Base-by-base conservation (phyloP, 2,329 filamentous ascomycete species). In the Colletotrichum melonis region DNA sequence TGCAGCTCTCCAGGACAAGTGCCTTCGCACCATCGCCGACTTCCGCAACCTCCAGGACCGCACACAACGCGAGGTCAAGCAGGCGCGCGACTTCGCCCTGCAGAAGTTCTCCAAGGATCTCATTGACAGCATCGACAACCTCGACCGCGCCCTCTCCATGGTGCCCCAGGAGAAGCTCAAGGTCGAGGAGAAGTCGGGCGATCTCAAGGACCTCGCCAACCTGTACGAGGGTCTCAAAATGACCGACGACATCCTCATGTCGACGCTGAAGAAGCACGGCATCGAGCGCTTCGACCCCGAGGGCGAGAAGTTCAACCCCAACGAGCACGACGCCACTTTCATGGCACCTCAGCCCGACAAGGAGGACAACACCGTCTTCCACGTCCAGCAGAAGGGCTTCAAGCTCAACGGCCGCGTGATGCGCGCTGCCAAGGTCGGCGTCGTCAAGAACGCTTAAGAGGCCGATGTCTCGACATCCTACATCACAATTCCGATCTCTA, bases 31-130 rank as follows among this genome's bases (percentile, higher is more conserved):
- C 68, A 92, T 98, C 76, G 97, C 97, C 85, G 97, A 99, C 80
- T 98, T 97, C 90, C 95, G 95, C 82, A 99, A 98, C 86, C 93
- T 99, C 64, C 96, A 98, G 87, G 95, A 98, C 81, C 94, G 97
- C 81, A 97, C 95, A 56, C 90, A 92, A 83, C 95, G 97, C 81
- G 97, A 99, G 78, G 92, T 97, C 82, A 94, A 97, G 84, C 86
- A 90, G 24, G 94, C 96, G 24, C 92, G 93, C 78, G 94, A 97
- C 85, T 99, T 98, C 79, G 97, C 96, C 80, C 97, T 99, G 80
- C 95, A 98, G 82, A 95, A 92, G 78, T 98, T 99, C 85, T 95
- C 96, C 80, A 93, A 95, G 84, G 97, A 99, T 85, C 92, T 99
- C 58, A 91, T 98, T 78, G 97, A 99, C 83, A 95, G 91, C 80